These are phyloP conservation scores for Rhytidhysteron rufulum DNA, from an alignment of 2,329 filamentous ascomycete species.

Conservation along the genomic window DNA sequence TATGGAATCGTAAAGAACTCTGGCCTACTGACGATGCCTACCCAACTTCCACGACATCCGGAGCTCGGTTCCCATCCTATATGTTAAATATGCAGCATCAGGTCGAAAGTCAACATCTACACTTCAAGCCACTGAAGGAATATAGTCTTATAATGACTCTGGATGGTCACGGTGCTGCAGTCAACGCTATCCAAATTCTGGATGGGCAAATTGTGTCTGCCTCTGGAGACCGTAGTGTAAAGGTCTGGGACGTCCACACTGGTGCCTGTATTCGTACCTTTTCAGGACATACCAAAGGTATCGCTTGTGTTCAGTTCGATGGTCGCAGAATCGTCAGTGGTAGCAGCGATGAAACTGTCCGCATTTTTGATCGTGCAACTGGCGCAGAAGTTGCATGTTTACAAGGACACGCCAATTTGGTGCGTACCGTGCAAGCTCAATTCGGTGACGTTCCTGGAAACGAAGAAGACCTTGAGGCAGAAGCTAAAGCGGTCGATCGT, in stretches of 20 bases:
- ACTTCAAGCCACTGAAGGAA: conserved; percentile 57
- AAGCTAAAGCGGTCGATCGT: conserved; percentile 69
- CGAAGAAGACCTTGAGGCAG: conserved; percentile 66
- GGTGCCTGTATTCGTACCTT: conserved; percentile 74
- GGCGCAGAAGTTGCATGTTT: conserved; percentile 87
- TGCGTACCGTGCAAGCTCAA: conserved; percentile 90
- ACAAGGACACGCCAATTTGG: conserved; percentile 75
- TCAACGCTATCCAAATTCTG: conserved; percentile 92
- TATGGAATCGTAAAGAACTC: conserved; percentile 72
- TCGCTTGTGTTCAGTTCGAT: conserved; percentile 96
- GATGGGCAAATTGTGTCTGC: conserved; percentile 87
- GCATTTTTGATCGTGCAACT: conserved; percentile 85
- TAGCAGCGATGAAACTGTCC: conserved; percentile 92
- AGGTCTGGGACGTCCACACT: conserved; percentile 87
- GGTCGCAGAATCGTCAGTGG: conserved; percentile 90
- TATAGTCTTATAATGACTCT: conserved; percentile 76
- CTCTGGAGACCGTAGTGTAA: conserved; percentile 89
- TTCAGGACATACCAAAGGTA: conserved; percentile 86
- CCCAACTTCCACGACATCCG: conserved; percentile 36
- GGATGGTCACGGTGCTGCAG: conserved; percentile 82
- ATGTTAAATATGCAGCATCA: conserved; percentile 49
- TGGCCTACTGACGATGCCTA: conserved; percentile 37
- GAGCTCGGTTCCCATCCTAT: conserved; percentile 49
- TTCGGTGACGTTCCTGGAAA: conserved; percentile 87
- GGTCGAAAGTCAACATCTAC: conserved; percentile 34